Conservation (phyloP, 2,329 filamentous ascomycete genomes). For the Diplodia scrobiculata region DNA sequence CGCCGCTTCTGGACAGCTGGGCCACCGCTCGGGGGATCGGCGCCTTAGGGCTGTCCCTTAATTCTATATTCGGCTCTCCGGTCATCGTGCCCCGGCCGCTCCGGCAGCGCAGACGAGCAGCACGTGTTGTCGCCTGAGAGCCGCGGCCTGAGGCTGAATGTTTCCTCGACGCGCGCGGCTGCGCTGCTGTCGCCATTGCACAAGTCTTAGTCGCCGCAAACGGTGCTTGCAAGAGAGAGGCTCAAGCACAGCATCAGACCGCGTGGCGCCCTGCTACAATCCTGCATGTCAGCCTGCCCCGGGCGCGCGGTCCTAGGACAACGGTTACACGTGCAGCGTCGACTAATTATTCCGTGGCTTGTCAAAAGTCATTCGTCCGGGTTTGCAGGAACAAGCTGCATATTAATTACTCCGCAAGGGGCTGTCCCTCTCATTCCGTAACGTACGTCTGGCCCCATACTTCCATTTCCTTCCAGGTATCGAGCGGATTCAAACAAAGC, state of each 20-base stretch:
- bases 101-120: neutral
- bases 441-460: neutral
- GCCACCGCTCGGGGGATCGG: slow-evolving; percentile 20
- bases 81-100: neutral
- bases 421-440: neutral
- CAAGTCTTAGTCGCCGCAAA: neutral
- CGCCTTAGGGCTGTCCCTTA: slow-evolving; percentile 25
- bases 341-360: neutral
- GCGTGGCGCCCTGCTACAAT: neutral
- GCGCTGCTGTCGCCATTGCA: neutral
- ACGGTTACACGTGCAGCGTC: slow-evolving; percentile 5
- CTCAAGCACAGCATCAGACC: neutral
- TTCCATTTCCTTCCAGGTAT: neutral
- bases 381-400: neutral
- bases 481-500: neutral
- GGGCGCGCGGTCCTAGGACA: neutral
- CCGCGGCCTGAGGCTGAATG: too few species aligned
- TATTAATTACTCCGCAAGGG: neutral
- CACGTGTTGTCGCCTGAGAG: slow-evolving; percentile 1
- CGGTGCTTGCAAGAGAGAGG: slow-evolving; percentile 4
- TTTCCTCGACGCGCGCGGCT: neutral
- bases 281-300: slow-evolving; percentile 11
- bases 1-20: slow-evolving; percentile 17
- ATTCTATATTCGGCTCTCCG: slow-evolving; percentile 18
- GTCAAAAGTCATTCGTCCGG: neutral